A percentile compares a stretch with the other conserved stretches of the same genome.
Conservation (phyloP, 2,329 filamentous ascomycete genomes). For the Blastomyces silverae region DNA sequence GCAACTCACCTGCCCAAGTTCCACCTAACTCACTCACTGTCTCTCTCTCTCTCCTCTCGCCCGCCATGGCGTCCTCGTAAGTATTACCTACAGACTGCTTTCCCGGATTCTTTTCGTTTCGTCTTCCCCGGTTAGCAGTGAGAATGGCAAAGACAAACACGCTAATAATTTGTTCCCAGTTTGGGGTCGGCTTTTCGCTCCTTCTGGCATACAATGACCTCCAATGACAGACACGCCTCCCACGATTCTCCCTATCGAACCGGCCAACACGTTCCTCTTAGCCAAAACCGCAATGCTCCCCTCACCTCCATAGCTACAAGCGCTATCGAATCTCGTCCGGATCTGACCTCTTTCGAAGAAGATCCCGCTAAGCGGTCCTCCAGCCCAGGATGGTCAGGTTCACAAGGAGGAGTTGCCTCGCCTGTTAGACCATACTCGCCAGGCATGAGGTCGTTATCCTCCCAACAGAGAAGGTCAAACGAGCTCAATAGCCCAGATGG, state of each 20-base stretch:
- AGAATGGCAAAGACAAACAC: too few species aligned
- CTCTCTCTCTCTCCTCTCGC: background rate
- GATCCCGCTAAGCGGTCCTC: conserved; percentile 55
- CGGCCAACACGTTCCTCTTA: conserved; percentile 81
- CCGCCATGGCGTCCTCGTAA: conserved; percentile 16
- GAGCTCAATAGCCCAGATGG: conserved; percentile 59
- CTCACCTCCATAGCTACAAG: conserved; percentile 80
- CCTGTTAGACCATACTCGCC: conserved; percentile 75
- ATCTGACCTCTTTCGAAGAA: conserved; percentile 74
- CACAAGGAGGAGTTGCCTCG: conserved; percentile 49
- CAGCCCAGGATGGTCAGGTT: conserved; percentile 51
- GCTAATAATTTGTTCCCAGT: conserved; percentile 37
- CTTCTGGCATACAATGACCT: conserved; percentile 91
- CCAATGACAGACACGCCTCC: conserved; percentile 74
- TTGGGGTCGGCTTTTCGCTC: conserved; percentile 69
- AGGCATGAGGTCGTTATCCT: conserved; percentile 72
- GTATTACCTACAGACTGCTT: conserved; percentile 5
- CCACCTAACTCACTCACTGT: background rate
- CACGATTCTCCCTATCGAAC: conserved; percentile 90
- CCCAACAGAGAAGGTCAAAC: conserved; percentile 53
- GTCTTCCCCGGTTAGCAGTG: background rate
- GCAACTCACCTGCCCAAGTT: background rate
- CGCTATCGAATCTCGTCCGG: conserved; percentile 78
- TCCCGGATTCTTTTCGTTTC: background rate
- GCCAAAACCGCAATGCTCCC: conserved; percentile 70